Evolutionary conservation across 768 basidiomycete genomes (phyloP).

Genomic region (Mycena albidolilacea): DNA sequence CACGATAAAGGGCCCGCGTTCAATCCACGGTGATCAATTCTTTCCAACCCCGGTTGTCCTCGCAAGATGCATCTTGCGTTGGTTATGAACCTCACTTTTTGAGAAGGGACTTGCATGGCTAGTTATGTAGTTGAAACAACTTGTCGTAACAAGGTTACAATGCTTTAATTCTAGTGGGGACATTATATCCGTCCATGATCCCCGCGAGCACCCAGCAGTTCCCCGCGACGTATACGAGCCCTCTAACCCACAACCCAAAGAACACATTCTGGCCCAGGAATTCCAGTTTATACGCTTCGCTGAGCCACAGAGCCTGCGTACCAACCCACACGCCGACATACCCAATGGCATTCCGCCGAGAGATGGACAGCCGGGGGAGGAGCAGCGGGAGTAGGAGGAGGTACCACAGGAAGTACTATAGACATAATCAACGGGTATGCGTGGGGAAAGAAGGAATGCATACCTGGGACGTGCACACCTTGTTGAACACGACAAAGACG

Average conservation of each 20-base stretch:
- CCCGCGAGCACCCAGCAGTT: constrained; percentile 86
- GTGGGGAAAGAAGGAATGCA: constrained; percentile 23
- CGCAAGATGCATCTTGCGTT: no score
- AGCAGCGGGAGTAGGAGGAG: constrained; percentile 89
- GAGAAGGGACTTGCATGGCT: no score
- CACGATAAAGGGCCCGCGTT: no score
- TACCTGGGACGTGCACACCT: constrained; percentile 98
- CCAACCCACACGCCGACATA: constrained; percentile 78
- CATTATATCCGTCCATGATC: constrained; percentile 68
- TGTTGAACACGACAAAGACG: constrained; percentile 95
- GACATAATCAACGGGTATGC: neutral
- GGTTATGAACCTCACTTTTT: no score
- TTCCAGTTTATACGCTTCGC: constrained; percentile 92
- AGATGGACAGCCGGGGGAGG: constrained; percentile 74
- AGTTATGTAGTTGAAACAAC: no score
- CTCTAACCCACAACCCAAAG: constrained; percentile 81
- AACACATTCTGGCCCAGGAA: constrained; percentile 86
- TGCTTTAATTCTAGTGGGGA: neutral
- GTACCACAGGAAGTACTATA: constrained; percentile 95
- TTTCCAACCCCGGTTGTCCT: no score
- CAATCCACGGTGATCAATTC: no score
- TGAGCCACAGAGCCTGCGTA: constrained; percentile 90
- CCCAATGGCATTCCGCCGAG: constrained; percentile 55
- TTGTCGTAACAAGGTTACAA: neutral
- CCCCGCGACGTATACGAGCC: constrained; percentile 80